Base-by-base conservation (phyloP, 1,284 basidiomycete genomes). In the Neotropicomus parvogracilis region DNA sequence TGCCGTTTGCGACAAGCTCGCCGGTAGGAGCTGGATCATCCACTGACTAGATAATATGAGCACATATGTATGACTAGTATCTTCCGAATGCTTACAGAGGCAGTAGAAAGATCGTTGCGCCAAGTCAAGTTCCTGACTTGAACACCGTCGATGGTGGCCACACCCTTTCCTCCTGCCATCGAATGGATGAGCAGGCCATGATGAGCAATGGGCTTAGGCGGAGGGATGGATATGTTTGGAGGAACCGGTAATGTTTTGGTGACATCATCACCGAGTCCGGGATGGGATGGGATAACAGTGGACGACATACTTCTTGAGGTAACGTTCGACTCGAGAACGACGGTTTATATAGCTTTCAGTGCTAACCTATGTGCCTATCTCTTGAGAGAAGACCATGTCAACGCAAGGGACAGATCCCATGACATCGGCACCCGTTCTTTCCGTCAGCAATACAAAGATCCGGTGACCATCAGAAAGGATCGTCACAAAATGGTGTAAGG, bases 181-280 rank as follows among this genome's bases (percentile, higher is more conserved):
- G 37, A 40, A 11, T 31, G 42, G 3, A 46, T 41, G 9, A 41
- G 49, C 3, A 32, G 16, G 13, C 37, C 41, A 9, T 35, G 29
- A 1, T 52, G 50, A 27, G 29, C 38, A n/a, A 33, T 27, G 3
- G 42, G 50, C 33, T 52, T 52, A 5, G 41, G 50, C 11, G 6
- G 33, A n/a, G 49, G 32, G 16, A 36, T 27, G n/a, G 38, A 24
- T 11, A 37, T 24, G 10, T 11, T 27, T 17, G 14, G 24, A 28
- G 19, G 49, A 34, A 33, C 14, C 19, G 32, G 29, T 1, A 4
- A 13, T 19, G 24, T 6, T 28, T 36, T 29, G 21, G 28, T 37
- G 24, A 52, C 41, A 17, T 45, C 49, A 3, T 33, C 24, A n/a
- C 14, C n/a, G 19, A 45, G 38, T 3, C 29, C 34, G 8, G 44